Evolutionary conservation across 2,329 filamentous ascomycete species (phyloP), one percentile per base, ranked within the genome.

Genomic region (Pestalotiopsis fici): DNA sequence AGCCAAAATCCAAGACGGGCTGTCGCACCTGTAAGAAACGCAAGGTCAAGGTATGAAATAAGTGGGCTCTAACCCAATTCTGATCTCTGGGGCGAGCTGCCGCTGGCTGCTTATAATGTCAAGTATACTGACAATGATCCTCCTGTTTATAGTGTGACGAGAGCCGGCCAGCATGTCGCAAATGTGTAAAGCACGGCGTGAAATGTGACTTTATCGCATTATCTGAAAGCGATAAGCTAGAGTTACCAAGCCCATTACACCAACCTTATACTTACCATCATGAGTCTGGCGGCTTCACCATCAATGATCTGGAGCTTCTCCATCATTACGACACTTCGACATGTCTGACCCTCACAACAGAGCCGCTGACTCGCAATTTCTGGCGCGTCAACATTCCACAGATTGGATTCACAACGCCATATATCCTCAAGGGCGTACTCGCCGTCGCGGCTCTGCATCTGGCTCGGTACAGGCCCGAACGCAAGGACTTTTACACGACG

Each of bases 321-420:
- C 80, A 83, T 65, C 78, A 83, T 66, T 83, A 77, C 67, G 74
- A 74, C 37, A 78, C 76, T 1, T 79, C 78, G 6, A 82, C 81
- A 3, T 76, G 74, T 18, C 73, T 75, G 56, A 81, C 79, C 3
- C 69, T 83, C n/a, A 74, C 77, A 4, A 73, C 71, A 2, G 72
- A 77, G 37, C 74, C 78, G 2, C 61, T 69, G 1, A 64, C 80
- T 3, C 78, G 77, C 50, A 72, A 73, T 6, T 68, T 81, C 5
- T 82, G 78, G 78, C 76, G 76, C n/a, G 70, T 79, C 31, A 77
- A 77, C 67, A 76, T 78, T 7, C 78, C 79, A 6, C 77, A 78
- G 28, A 68, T 82, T n/a, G 80, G 76, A 2, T 80, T 82, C 27
- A 65, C 71, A 0, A 75, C 75, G 27, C 77, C 75, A 1, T 80